Conservation (phyloP, 2,329 filamentous ascomycete genomes). For the Aspergillus nomiae region DNA sequence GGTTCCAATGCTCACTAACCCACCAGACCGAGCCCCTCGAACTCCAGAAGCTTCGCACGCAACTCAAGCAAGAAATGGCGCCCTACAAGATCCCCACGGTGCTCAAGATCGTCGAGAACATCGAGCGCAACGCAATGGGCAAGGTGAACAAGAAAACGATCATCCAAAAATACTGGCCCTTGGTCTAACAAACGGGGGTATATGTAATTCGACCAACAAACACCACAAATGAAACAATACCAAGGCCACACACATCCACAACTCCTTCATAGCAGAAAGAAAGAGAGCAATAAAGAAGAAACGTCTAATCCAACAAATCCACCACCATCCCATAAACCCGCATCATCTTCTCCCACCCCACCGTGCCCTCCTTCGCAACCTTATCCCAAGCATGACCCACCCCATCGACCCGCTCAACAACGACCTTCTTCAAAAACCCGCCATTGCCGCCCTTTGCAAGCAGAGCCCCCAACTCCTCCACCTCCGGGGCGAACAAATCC, state of each 20-base stretch:
- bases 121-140: slow-evolving; percentile 72
- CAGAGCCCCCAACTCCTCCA: slow-evolving; percentile 24
- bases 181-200: slow-evolving; percentile 7
- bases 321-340: slow-evolving; percentile 34
- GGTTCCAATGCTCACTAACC: slow-evolving; percentile 9
- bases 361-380: slow-evolving; percentile 26
- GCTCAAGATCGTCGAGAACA: slow-evolving; percentile 72
- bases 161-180: slow-evolving; percentile 41
- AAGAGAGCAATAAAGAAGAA: not conserved
- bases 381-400: slow-evolving; percentile 44
- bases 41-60: slow-evolving; percentile 32
- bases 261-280: not conserved
- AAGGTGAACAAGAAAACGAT: slow-evolving; percentile 60
- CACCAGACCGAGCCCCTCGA: slow-evolving; percentile 31
- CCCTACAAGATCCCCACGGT: slow-evolving; percentile 94
- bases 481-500: slow-evolving; percentile 28
- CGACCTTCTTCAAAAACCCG: slow-evolving; percentile 13
- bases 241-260: not conserved
- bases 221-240: not conserved
- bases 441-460: slow-evolving; percentile 7
- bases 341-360: slow-evolving; percentile 27
- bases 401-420: slow-evolving; percentile 29
- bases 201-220: not conserved
- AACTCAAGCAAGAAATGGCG: slow-evolving; percentile 58
- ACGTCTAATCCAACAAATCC: slow-evolving; percentile 17